These are phyloP conservation scores for Apiospora aurea DNA, from an alignment of 2,329 filamentous ascomycete genomes.

Conservation along the genomic window DNA sequence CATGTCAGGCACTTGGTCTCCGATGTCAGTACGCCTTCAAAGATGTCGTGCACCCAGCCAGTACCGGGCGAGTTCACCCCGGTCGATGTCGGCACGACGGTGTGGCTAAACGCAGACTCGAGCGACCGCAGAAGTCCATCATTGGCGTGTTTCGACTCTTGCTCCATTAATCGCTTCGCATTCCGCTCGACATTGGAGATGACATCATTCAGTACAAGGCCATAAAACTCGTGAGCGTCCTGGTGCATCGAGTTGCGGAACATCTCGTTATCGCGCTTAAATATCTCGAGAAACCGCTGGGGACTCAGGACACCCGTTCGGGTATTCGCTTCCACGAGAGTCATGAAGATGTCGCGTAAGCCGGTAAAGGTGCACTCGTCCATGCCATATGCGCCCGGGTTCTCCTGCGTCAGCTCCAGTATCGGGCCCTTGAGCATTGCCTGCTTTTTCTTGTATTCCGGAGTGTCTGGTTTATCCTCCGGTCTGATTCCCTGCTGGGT, in stretches of 20 bases:
- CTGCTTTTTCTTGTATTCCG: constrained; percentile 98
- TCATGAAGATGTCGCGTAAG: constrained; percentile 94
- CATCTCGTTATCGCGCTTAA: constrained; percentile 95
- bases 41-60: constrained; percentile 96
- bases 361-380: constrained; percentile 93
- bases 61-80: constrained; percentile 67
- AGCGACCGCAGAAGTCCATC: constrained; percentile 60
- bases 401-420: constrained; percentile 83
- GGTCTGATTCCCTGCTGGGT: constrained; percentile 67
- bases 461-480: constrained; percentile 92
- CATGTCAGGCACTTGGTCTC: constrained; percentile 97
- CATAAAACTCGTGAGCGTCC: constrained; percentile 97
- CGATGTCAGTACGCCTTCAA: constrained; percentile 92
- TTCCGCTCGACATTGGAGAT: constrained; percentile 94
- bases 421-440: constrained; percentile 88
- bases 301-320: constrained; percentile 92
- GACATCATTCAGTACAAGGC: constrained; percentile 92
- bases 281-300: constrained; percentile 89
- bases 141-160: constrained; percentile 49
- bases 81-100: constrained; percentile 37
- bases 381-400: constrained; percentile 84
- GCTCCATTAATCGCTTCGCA: constrained; percentile 68
- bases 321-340: constrained; percentile 80
- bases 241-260: constrained; percentile 98
- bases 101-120: constrained; percentile 50